These are phyloP conservation scores for Exserohilum rostratum DNA, from an alignment of 2,329 filamentous ascomycete species.

Conservation along the genomic window DNA sequence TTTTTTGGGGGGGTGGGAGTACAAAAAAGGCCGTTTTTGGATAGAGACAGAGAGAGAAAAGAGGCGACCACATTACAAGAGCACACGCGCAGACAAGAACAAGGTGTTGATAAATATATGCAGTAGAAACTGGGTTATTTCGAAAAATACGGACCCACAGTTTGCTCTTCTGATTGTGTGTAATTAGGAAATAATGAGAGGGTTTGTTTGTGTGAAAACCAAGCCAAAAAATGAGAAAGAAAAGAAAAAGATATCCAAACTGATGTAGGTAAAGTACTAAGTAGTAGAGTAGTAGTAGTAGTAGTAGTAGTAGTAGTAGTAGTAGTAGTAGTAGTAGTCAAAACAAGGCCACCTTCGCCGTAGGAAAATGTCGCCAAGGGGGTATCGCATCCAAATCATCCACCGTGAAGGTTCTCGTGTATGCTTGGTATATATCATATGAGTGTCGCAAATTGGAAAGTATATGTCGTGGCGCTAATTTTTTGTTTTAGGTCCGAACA, in stretches of 20 bases:
- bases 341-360: slow-evolving; percentile 16
- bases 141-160: too few relatives aligned
- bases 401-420: slow-evolving; percentile 18
- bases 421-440: slow-evolving; percentile 14
- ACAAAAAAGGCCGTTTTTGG: not conserved
- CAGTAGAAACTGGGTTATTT: not conserved
- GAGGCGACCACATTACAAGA: too few relatives aligned
- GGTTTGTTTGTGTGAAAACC: too few relatives aligned
- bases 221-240: not conserved
- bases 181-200: too few relatives aligned
- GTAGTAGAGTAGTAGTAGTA: too few relatives aligned
- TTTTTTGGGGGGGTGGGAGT: too few relatives aligned
- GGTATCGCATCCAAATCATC: slow-evolving; percentile 28
- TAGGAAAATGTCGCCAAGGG: slow-evolving; percentile 13
- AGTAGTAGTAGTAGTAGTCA: slow-evolving; percentile 6
- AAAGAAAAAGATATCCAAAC: too few relatives aligned
- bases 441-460: not conserved
- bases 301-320: too few relatives aligned
- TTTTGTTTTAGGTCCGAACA: not conserved
- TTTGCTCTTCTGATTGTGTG: too few relatives aligned
- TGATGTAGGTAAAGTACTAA: too few relatives aligned
- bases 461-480: not conserved
- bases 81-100: not conserved
- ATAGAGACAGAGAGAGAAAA: not conserved
- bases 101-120: not conserved